Conservation (phyloP, 1,284 basidiomycete species). For the Ceratobasidium sp. region DNA sequence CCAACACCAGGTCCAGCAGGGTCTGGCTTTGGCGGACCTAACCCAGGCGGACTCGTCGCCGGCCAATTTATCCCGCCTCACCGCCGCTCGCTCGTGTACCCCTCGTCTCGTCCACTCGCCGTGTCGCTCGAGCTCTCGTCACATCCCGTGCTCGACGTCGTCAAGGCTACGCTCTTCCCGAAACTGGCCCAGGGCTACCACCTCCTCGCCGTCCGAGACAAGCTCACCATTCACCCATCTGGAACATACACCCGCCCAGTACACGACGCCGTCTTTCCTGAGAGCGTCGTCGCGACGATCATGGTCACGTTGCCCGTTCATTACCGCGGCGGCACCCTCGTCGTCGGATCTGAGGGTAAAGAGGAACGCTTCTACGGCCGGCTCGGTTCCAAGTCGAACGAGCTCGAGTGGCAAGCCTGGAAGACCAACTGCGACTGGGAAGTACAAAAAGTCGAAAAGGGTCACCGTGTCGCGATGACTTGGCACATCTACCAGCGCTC, state of each 20-base stretch:
- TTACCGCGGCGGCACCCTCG: constrained; percentile 71
- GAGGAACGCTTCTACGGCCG: constrained; percentile 70
- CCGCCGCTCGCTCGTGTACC: constrained; percentile 50
- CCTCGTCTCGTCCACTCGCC: constrained; percentile 73
- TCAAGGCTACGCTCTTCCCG: constrained; percentile 74
- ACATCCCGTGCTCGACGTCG: constrained; percentile 79
- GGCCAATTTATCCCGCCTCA: constrained; percentile 39
- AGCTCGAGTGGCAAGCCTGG: constrained; percentile 80
- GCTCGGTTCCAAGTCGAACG: constrained; percentile 66
- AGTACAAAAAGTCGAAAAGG: constrained; percentile 73
- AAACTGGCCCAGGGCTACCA: constrained; percentile 72
- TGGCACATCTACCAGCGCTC: constrained; percentile 75
- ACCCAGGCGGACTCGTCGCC: background rate
- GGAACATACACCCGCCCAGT: constrained; percentile 66
- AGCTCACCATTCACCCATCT: constrained; percentile 70
- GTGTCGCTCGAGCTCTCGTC: constrained; percentile 79
- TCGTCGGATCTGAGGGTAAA: constrained; percentile 65
- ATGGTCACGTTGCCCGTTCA: constrained; percentile 76
- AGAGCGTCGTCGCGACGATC: constrained; percentile 74
- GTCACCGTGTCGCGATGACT: constrained; percentile 72
- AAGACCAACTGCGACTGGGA: constrained; percentile 76
- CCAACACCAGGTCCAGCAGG: background rate
- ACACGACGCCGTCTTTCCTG: constrained; percentile 53
- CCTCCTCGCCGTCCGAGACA: constrained; percentile 72
- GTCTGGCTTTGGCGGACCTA: background rate